Evolutionary conservation across 192 early-diverging fungal genomes (phyloP).

Genomic region (Physocladia obscura): DNA sequence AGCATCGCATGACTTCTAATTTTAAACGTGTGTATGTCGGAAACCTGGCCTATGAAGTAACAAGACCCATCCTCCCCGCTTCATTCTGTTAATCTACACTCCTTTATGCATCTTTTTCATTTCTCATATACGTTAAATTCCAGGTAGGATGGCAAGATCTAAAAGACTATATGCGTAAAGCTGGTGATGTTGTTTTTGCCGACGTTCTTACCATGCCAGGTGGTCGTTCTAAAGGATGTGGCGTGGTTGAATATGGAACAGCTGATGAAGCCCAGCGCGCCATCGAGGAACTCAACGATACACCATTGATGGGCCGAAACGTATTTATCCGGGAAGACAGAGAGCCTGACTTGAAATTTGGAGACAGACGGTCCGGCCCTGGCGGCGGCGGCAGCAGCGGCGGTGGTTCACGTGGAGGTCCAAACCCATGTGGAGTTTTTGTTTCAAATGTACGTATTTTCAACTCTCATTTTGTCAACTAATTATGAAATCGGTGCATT

Average conservation of each 20-base stretch:
- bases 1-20: neutral
- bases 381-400: constrained; percentile 14
- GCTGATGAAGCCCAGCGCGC: constrained; percentile 76
- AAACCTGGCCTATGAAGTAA: constrained; percentile 74
- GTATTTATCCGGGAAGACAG: constrained; percentile 80
- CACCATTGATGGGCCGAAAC: constrained; percentile 67
- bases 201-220: constrained; percentile 63
- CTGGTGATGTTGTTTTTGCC: constrained; percentile 73
- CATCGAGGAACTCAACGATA: constrained; percentile 68
- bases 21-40: constrained; percentile 78
- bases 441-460: constrained; percentile 12
- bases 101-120: neutral
- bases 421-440: constrained; percentile 7
- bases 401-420: neutral
- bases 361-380: neutral
- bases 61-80: too few species aligned
- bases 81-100: neutral
- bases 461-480: neutral
- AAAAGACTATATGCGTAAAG: constrained; percentile 81
- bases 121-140: neutral
- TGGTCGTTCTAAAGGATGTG: constrained; percentile 70
- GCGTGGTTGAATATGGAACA: constrained; percentile 74
- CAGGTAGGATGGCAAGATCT: constrained; percentile 67
- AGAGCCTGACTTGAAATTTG: constrained; percentile 52
- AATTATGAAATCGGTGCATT: neutral